Evolutionary conservation across 2,329 filamentous ascomycete species (phyloP).

Genomic region (Ceratocystis lukuohia): DNA sequence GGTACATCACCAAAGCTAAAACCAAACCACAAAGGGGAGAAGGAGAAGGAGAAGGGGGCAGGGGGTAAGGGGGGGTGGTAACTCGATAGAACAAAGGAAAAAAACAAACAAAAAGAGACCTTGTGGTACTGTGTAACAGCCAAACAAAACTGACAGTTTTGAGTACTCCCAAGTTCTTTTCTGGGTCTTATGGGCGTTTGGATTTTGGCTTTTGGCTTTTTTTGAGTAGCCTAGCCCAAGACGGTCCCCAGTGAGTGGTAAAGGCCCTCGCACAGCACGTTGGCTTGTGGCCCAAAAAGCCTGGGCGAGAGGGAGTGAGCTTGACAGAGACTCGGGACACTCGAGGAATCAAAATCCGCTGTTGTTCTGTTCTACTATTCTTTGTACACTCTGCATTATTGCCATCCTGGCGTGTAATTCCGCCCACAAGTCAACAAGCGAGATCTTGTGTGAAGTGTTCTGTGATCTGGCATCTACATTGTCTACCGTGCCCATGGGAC

Average conservation of each 20-base stretch:
- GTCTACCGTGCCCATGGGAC: not conserved
- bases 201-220: not conserved
- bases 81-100: not conserved
- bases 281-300: not conserved
- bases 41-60: not conserved
- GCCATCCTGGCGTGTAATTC: not conserved
- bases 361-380: not conserved
- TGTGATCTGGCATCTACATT: not conserved
- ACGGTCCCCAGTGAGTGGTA: not conserved
- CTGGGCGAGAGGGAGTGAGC: not conserved
- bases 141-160: not conserved
- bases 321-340: not conserved
- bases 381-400: not conserved
- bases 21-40: not conserved
- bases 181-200: not conserved
- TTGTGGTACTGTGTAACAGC: not conserved
- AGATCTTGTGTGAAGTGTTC: not conserved
- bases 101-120: not conserved
- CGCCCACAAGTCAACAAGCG: not conserved
- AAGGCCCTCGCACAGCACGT: not conserved
- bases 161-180: not conserved
- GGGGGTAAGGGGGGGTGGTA: not conserved
- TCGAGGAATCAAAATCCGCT: not conserved
- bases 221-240: not conserved
- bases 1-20: not conserved